phyloP scores from a whole-genome alignment of 495 filamentous ascomycete species.

The Sabuloglossum arenarium region DNA sequence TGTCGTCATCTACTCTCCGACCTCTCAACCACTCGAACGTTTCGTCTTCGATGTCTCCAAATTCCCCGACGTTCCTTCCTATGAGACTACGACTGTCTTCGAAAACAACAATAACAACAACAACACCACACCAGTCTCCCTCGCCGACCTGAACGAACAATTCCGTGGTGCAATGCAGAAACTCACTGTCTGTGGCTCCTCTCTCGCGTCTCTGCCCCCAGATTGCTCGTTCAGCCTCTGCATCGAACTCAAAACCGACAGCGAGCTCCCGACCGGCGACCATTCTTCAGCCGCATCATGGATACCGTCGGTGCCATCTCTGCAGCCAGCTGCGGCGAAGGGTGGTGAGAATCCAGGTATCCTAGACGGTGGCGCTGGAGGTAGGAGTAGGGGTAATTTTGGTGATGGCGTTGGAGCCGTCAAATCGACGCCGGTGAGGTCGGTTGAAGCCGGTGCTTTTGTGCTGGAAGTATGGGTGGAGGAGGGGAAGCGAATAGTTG shows the following conservation, averaged over 20 bases:
- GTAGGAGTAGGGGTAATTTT: slow-evolving; percentile 2
- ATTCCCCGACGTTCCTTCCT: slow-evolving; percentile 43
- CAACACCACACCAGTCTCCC: too few relatives aligned
- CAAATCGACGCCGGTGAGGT: slow-evolving; percentile 31
- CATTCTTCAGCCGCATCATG: slow-evolving; percentile 41
- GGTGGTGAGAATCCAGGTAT: slow-evolving; percentile 10
- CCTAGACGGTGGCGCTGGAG: slow-evolving; percentile 16
- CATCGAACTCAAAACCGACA: slow-evolving; percentile 60
- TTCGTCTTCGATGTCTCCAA: slow-evolving; percentile 65
- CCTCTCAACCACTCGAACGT: slow-evolving; percentile 39
- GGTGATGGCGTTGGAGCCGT: slow-evolving; percentile 14
- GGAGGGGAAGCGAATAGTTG: slow-evolving; percentile 21
- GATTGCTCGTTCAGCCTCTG: slow-evolving; percentile 74
- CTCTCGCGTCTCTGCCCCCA: slow-evolving; percentile 41
- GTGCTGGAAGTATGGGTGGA: slow-evolving; percentile 52
- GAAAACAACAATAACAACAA: slow-evolving; percentile 11
- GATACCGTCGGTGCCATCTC: slow-evolving; percentile 35
- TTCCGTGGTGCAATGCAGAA: slow-evolving; percentile 36
- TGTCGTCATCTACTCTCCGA: slow-evolving; percentile 47
- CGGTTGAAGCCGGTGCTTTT: slow-evolving; percentile 41
- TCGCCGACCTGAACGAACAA: slow-evolving; percentile 44
- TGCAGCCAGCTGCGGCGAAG: slow-evolving; percentile 18
- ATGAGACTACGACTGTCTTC: slow-evolving; percentile 19
- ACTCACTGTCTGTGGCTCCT: slow-evolving; percentile 32
- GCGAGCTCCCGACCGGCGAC: slow-evolving; percentile 53